Base-by-base conservation (phyloP, 164 flowering plant species). In the Umbilicus rupestris region DNA sequence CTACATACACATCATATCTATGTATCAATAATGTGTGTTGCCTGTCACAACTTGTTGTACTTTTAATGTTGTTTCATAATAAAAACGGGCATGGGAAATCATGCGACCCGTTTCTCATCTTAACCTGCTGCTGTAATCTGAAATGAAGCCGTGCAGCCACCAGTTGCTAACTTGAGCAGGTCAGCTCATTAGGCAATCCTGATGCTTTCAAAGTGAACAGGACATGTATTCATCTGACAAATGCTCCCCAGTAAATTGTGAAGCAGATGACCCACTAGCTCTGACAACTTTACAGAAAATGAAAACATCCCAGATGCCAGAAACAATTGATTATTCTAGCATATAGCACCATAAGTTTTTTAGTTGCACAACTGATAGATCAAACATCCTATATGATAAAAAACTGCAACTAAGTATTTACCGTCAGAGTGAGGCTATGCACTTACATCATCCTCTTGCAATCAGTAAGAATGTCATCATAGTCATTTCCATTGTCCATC, bases 401-500 rank as follows among this genome's bases (percentile, higher is more conserved):
- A 52, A 24, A 52, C 30, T 52, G 58, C 58, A 52, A 24, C 14
- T 52, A 52, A 24, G 58, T 52, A 52, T 52, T 20, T 52, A 52
- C 58, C 24, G 58, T 52, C 24, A 52, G 58, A 24, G 58, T 24
- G 30, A 24, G 24, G 28, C 29, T 9, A 1, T 22, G 58, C 16
- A 24, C 58, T 52, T 52, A 52, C 3, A 52, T 49, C 55, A 4
- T 52, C 58, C 5, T 47, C 22, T 20, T 52, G 58, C 24, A 52
- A 12, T 52, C 58, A 8, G 29, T 22, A 7, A 52, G 58, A 52
- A 52, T 52, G 58, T 52, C 30, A 20, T 24, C 58, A 20, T 22
- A 2, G 58, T 52, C 30, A 22, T 9, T 52, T 52, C 30, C 58
- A 52, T 52, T 24, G 8, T 52, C 58, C 58, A 22, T 9, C 8